A percentile compares a stretch with the other conserved stretches of the same genome.
These are phyloP conservation scores for Candida glaebosa DNA, from an alignment of 805 yeast species.

Conservation along the genomic window DNA sequence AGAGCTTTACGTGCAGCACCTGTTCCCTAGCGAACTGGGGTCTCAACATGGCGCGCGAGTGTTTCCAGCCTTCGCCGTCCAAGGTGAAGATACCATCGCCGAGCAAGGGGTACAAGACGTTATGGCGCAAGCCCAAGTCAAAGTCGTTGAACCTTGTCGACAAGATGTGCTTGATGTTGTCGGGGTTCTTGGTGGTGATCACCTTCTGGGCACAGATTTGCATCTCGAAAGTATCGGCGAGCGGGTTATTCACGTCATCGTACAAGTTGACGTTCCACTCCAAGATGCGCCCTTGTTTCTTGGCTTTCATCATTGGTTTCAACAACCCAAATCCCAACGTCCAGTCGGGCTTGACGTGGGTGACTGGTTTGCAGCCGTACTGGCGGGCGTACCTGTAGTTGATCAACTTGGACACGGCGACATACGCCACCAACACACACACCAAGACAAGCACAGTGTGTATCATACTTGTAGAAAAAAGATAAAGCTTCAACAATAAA, in stretches of 20 bases:
- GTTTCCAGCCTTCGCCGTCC: constrained; percentile 39
- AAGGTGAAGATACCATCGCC: constrained; percentile 41
- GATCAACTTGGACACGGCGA: not conserved
- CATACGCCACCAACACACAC: not conserved
- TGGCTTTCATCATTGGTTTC: constrained; percentile 13
- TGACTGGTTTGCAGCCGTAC: constrained; percentile 3
- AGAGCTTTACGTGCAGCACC: constrained; percentile 29
- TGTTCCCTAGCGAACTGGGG: constrained; percentile 41
- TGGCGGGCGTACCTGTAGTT: not conserved
- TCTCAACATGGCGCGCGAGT: constrained; percentile 34
- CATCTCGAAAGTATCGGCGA: constrained; percentile 8
- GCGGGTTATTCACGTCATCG: constrained; percentile 7
- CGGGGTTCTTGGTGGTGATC: constrained; percentile 31
- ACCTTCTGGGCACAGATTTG: constrained; percentile 17
- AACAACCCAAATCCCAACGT: not conserved
- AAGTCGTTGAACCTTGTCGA: constrained; percentile 39
- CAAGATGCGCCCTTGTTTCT: constrained; percentile 21
- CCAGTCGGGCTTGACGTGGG: constrained; percentile 1
- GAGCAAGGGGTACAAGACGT: constrained; percentile 27
- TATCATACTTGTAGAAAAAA: no score
- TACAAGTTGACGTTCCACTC: constrained; percentile 13
- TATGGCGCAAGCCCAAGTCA: constrained; percentile 31
- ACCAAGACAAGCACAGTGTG: not conserved
- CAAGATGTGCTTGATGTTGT: constrained; percentile 34
- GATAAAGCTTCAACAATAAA: no score